Evolutionary conservation across 805 yeast species (phyloP), one percentile per base, ranked within the genome.

Genomic region (Lachancea nothofagi): DNA sequence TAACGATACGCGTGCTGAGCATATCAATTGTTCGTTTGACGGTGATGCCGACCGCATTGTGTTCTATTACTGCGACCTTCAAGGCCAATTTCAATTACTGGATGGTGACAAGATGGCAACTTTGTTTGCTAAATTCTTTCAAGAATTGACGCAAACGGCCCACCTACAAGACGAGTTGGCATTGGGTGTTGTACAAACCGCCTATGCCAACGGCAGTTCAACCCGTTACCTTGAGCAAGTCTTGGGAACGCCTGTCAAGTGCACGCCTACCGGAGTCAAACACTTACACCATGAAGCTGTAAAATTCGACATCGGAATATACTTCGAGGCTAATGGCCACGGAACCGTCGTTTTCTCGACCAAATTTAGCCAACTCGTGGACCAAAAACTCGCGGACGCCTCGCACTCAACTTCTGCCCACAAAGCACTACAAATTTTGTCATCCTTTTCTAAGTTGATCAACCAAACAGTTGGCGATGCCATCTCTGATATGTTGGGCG

Each of bases 391-490:
- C 42, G 51, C 53, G 2, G 53, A 53, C 36, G 47, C 59, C 24
- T 64, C 76, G 2, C 42, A 57, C 0, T 55, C 68, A 7, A 70
- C 70, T 4, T 67, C 66, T 14, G 78, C 78, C 48, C 57, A 58
- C 31, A 54, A 67, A 15, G 75, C 83, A 1, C 63, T 81, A 23
- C 58, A 66, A 41, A 69, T 82, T 1, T 66, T 93, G 46, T 64
- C 70, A 43, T 67, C 75, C 12, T 72, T 90, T 43, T 74, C 83
- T 23, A 72, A 77, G 42, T 67, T 93, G 47, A 86, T 93, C 58
- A 93, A 93, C 62, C 97, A 93, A 62, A 83, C 97, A 1, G 97
- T 93, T n/a, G 98, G 98, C 22, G 98, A 93, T 61, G 95, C 98
- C 8, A 81, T 93, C 37, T 78, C 95, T n/a, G 98, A 93, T 60